Evolutionary conservation across 768 basidiomycete species (phyloP).

Genomic region (Podaxis sp.): DNA sequence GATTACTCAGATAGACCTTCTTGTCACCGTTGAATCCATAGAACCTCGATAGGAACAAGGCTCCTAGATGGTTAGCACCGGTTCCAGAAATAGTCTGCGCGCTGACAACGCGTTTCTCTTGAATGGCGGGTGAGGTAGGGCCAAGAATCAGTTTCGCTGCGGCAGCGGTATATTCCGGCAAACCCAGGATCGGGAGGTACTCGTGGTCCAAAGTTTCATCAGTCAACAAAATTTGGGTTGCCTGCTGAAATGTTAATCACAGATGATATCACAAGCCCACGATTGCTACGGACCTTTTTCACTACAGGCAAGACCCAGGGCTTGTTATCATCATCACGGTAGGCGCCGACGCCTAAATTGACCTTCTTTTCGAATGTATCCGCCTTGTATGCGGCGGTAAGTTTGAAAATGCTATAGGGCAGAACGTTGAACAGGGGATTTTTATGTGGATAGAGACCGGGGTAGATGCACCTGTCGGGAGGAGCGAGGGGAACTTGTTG

Average conservation of each 20-base stretch:
- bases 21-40: slow-evolving; percentile 73
- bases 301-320: slow-evolving; percentile 93
- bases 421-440: neutral
- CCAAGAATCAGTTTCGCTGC: slow-evolving; percentile 86
- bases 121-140: slow-evolving; percentile 63
- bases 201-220: slow-evolving; percentile 84
- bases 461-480: slow-evolving; percentile 65
- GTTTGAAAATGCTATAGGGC: slow-evolving; percentile 75
- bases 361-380: slow-evolving; percentile 77
- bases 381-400: slow-evolving; percentile 86
- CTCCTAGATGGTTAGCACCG: slow-evolving; percentile 93
- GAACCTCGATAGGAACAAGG: slow-evolving; percentile 80
- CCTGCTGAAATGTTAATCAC: slow-evolving; percentile 42
- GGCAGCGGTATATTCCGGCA: slow-evolving; percentile 77
- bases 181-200: slow-evolving; percentile 88
- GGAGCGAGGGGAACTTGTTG: slow-evolving; percentile 78
- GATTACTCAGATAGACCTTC: slow-evolving; percentile 82
- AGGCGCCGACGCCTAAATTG: slow-evolving; percentile 92
- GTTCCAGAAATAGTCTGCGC: slow-evolving; percentile 96
- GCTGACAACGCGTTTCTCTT: slow-evolving; percentile 69
- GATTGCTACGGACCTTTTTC: slow-evolving; percentile 62
- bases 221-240: slow-evolving; percentile 65
- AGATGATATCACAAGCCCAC: neutral
- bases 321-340: slow-evolving; percentile 83
- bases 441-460: neutral